Conservation (phyloP, 202 grass and related monocot genomes). For the Saccharum hybrid region DNA sequence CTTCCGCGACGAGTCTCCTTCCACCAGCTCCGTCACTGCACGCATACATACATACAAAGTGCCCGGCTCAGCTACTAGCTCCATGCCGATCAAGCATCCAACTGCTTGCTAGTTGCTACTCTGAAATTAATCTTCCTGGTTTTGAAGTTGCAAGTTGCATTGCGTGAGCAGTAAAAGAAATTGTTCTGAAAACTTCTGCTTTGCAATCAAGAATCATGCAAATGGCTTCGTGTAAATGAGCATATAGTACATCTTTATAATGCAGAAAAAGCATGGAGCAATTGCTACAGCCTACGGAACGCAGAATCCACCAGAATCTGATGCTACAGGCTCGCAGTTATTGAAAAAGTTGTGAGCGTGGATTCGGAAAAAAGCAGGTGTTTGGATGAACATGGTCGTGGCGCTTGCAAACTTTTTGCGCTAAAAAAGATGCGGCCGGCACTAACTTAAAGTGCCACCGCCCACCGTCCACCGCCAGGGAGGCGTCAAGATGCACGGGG, state of each 20-base stretch:
- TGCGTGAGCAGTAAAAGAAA: no score
- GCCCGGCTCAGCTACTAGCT: no score
- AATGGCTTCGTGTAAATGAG: not conserved
- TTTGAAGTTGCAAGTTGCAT: no score
- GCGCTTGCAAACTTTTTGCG: constrained; percentile 28
- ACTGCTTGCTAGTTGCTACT: no score
- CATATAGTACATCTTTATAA: not conserved
- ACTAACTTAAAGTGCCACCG: constrained; percentile 25
- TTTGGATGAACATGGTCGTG: constrained; percentile 27
- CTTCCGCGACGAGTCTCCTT: constrained; percentile 90
- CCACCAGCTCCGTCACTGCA: constrained; percentile 84
- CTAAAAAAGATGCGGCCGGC: not conserved
- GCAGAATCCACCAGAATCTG: constrained; percentile 42
- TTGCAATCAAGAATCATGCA: constrained; percentile 21
- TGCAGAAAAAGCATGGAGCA: not conserved
- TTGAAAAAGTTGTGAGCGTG: constrained; percentile 5
- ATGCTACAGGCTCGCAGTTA: constrained; percentile 20
- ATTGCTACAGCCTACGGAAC: constrained; percentile 19
- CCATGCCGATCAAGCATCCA: no score
- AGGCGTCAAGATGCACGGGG: constrained; percentile 29
- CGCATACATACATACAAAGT: not conserved
- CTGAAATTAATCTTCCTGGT: no score
- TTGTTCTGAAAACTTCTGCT: no score
- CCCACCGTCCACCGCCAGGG: no score
- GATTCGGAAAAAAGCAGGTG: constrained; percentile 7